Evolutionary conservation across 2,329 filamentous ascomycete species (phyloP), one percentile per base, ranked within the genome.

Genomic region (Teratosphaeria nubilosa): DNA sequence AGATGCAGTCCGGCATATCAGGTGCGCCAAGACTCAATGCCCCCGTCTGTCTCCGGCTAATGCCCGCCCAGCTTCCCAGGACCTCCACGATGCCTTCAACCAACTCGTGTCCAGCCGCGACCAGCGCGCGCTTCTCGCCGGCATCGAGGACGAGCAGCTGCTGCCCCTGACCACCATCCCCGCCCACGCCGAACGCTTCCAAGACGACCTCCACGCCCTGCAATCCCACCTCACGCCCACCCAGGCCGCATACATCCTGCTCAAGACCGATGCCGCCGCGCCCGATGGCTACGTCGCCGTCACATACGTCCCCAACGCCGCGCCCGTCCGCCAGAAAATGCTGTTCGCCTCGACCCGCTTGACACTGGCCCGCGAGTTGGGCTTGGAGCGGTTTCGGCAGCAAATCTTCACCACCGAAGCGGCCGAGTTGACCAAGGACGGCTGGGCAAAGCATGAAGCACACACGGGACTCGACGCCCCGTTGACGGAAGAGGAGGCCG

Each of bases 301-400:
- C 37, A 90, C 88, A 37, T 94, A 91, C 72, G 84, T 94, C 5
- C 90, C 89, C 27, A 87, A 92, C 72, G 70, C 82, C 0, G 89
- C 89, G 45, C 87, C 86, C 30, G 88, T 94, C 58, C 85, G 89
- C 45, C 86, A 90, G 71, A 94, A 94, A 79, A 94, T 90, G 86
- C 81, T 94, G 24, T 91, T 92, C 72, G 88, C 89, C 5, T 83
- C 85, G 25, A 91, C 89, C 30, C 82, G 88, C 10, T 77, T 91
- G 65, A 88, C 88, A 0, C 79, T 94, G 1, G 82, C 86, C 54
- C 82, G 88, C 50, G 88, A 92, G 74, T 78, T 94, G 10, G 89
- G 90, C 52, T 82, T 84, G 56, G 88, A 94, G 71, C 81, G 90
- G 67, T 92, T 94, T 74, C 78, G 86, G 55, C 87, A 91, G 70